Evolutionary conservation across 2,329 filamentous ascomycete species (phyloP), one percentile per base, ranked within the genome.

Genomic region (Coniosporium tulheliwenetii): DNA sequence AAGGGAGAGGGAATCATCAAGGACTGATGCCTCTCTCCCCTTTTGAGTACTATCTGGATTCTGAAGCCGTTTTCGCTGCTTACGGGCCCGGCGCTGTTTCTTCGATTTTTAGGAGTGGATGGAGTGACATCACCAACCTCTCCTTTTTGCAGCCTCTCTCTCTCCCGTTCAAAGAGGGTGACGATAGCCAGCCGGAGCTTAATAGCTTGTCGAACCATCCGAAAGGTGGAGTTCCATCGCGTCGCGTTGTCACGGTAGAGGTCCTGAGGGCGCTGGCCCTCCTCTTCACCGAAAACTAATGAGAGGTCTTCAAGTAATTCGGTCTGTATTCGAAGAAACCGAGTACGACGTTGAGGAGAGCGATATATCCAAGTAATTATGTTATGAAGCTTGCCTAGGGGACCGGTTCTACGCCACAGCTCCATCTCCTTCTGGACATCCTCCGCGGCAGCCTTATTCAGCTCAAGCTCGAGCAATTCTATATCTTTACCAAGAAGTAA

Each of bases 331-430:
- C 12, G 30, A 16, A 36, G 30, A 36, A 46, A 39, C 12, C 16
- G 15, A 16, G 44, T 42, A 10, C 30, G 36, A 10, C 39, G 39
- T 29, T 46, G 34, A 29, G 42, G 36, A 10, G 44, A 46, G 31
- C 37, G 15, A 8, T 32, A 32, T 10, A 46, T 42, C 32, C 30
- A 46, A 10, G 37, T 30, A 10, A 47, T 19, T 14, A 47, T 29
- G 40, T 47, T 47, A 30, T 47, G 44, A 5, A 44, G 42, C 42
- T 44, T 46, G 37, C 44, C 45, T 26, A 40, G 26, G 13, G 44
- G 41, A 10, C 41, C 41, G 26, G 31, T 41, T 26, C 35, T 40
- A 12, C 44, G 46, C 44, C 43, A 46, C 14, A 47, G 37, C 36
- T 45, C 13, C 14, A 37, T 12, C 36, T 46, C 46, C 35, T 47